A percentile compares a stretch with the other conserved stretches of the same genome.
phyloP scores from a whole-genome alignment of 2,329 filamentous ascomycete genomes.

The Trichoderma pleuroti region DNA sequence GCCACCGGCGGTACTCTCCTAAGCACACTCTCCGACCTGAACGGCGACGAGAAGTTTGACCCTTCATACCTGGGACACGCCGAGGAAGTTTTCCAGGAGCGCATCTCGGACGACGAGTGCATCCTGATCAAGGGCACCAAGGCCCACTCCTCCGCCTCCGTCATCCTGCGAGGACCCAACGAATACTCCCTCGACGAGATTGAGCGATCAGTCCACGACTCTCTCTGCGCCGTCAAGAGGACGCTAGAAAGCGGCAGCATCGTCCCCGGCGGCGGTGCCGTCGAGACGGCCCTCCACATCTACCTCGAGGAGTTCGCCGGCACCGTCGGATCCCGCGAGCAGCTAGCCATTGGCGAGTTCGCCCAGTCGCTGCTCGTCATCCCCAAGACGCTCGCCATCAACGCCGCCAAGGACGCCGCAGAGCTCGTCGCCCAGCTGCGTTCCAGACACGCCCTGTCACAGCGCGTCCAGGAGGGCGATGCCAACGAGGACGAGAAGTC shows the following conservation, averaged over 20 bases:
- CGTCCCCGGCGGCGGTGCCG: conserved; percentile 91
- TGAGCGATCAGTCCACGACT: conserved; percentile 98
- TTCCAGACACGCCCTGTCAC: conserved; percentile 87
- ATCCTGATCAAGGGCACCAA: conserved; percentile 97
- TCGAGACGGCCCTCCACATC: conserved; percentile 98
- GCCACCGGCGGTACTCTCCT: conserved; percentile 92
- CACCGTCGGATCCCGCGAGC: conserved; percentile 93
- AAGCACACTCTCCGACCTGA: conserved; percentile 90
- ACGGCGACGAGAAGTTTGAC: conserved; percentile 96
- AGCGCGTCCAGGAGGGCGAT: conserved; percentile 85
- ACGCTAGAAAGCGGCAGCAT: conserved; percentile 96
- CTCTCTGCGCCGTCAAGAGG: conserved; percentile 92
- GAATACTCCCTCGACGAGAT: conserved; percentile 98
- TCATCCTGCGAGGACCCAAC: conserved; percentile 92
- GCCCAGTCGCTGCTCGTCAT: conserved; percentile 91
- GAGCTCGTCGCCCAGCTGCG: conserved; percentile 95
- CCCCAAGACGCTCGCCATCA: conserved; percentile 93
- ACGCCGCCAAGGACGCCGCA: conserved; percentile 93
- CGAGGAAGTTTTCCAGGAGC: conserved; percentile 96
- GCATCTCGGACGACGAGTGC: conserved; percentile 98
- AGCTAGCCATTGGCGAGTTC: conserved; percentile 96
- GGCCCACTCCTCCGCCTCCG: conserved; percentile 86
- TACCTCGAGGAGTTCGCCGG: conserved; percentile 98
- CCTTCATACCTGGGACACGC: conserved; percentile 83
- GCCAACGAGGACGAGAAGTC: conserved; percentile 82